A percentile compares a stretch with the other conserved stretches of the same genome.
These are phyloP conservation scores for Aurinia saxatilis DNA, from an alignment of 345 rosid genomes.

Conservation along the genomic window DNA sequence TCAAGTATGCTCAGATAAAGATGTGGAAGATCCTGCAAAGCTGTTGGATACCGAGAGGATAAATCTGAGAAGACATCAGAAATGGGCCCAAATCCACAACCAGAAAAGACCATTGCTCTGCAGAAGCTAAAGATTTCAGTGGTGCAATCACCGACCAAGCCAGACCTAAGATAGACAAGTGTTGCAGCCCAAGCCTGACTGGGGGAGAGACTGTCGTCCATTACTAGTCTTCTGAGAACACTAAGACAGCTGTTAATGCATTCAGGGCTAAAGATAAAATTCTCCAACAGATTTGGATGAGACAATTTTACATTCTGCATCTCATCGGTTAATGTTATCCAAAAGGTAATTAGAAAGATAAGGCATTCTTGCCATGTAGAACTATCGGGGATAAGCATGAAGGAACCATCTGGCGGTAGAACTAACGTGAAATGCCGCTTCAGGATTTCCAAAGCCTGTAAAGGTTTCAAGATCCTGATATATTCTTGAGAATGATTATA, in stretches of 20 bases:
- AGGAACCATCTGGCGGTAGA: constrained; percentile 37
- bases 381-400: constrained; percentile 57
- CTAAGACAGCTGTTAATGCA: constrained; percentile 55
- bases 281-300: constrained; percentile 24
- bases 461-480: constrained; percentile 54
- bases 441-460: constrained; percentile 57
- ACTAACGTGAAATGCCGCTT: constrained; percentile 48
- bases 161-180: constrained; percentile 40
- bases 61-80: constrained; percentile 61
- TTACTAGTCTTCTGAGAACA: constrained; percentile 60
- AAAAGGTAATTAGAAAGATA: constrained; percentile 71
- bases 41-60: constrained; percentile 27
- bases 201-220: constrained; percentile 87
- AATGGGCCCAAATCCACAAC: constrained; percentile 69
- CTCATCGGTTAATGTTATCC: constrained; percentile 70
- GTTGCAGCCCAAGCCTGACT: constrained; percentile 81
- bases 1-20: constrained; percentile 59
- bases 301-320: constrained; percentile 53
- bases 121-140: constrained; percentile 50
- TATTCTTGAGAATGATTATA: constrained; percentile 47
- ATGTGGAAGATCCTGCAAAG: constrained; percentile 44
- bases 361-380: constrained; percentile 92
- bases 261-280: constrained; percentile 41
- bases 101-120: constrained; percentile 78
- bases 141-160: constrained; percentile 44